Base-by-base conservation (phyloP, 176 grass and related monocot genomes). In the Ensete glaucum region DNA sequence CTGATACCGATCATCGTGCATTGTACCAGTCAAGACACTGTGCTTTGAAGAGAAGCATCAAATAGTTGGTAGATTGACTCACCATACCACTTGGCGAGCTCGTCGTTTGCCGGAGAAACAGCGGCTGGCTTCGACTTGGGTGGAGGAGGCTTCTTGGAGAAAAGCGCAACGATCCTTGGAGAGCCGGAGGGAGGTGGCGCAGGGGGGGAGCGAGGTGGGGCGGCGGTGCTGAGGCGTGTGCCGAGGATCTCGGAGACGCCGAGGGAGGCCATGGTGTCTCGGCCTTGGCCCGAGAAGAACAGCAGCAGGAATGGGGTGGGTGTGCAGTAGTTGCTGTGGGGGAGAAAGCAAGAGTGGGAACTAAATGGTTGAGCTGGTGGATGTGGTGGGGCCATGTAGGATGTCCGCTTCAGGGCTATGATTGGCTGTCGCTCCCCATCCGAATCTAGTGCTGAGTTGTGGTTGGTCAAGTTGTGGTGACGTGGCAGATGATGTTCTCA, bases 71-170 rank as follows among this genome's bases (percentile, higher is more conserved):
- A 60, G 71, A 11, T 78, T 66, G 48, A 91, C 85, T 85, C 80
- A 91, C 89, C 92, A 0, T 96, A 96, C 92, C 95, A 94, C 90
- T 94, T 94, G 75, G 95, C 95, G 78, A 94, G 87, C 81, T 99
- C 95, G 13, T 94, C 95, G 26, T 62, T 69, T 54, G 80, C 64
- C 0, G 88, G 57, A 49, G 95, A 55, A 9, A 11, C 79, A 0
- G 83, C 22, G 0, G 48, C 73, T 0, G 88, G 72, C 90, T 94
- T 99, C 11, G 84, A 8, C 86, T 94, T 98, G 16, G 48, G 5
- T 25, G 84, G 50, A 20, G 29, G 2, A 43, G 34, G 0, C 2
- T 91, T 94, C 82, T 84, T 88, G 62, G 57, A 52, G 73, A 99
- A 99, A 15, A 91, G 76, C 21, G 90, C 92, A 57, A 89, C 85